A percentile compares a stretch with the other conserved stretches of the same genome.
Evolutionary conservation across 2,329 filamentous ascomycete species (phyloP).

Genomic region (Davidsoniella virescens): DNA sequence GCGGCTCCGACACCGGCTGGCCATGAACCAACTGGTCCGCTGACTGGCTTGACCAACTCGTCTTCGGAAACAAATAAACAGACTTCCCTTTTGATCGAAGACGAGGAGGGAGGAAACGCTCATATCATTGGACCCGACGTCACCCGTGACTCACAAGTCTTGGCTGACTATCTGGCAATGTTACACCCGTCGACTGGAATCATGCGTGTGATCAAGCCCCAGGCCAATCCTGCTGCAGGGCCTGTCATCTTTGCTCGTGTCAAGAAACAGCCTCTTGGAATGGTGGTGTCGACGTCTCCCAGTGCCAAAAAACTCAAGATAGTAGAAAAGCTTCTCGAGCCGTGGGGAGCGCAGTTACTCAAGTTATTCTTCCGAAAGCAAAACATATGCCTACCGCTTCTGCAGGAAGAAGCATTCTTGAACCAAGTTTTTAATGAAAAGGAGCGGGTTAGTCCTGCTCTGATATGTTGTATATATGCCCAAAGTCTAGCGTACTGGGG

Average conservation of each 20-base stretch:
- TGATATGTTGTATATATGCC: constrained; percentile 41
- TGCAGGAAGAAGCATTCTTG: constrained; percentile 38
- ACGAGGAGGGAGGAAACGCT: constrained; percentile 25
- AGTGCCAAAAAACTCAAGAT: constrained; percentile 34
- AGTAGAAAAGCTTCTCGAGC: constrained; percentile 42
- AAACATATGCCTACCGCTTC: constrained; percentile 44
- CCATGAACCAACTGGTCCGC: constrained; percentile 7
- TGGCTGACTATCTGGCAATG: constrained; percentile 39
- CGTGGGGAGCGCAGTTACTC: constrained; percentile 33
- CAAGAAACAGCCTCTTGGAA: constrained; percentile 28
- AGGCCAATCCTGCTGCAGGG: constrained; percentile 19
- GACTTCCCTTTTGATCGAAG: constrained; percentile 18
- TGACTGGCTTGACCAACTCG: constrained; percentile 3
- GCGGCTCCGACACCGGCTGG: constrained; percentile 5
- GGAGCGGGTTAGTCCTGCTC: constrained; percentile 35
- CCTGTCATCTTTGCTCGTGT: constrained; percentile 32
- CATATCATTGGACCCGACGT: constrained; percentile 44
- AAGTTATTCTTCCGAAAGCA: constrained; percentile 37
- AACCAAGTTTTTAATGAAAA: constrained; percentile 29
- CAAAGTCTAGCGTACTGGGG: constrained; percentile 43
- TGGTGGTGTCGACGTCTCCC: constrained; percentile 22
- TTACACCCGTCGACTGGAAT: constrained; percentile 17
- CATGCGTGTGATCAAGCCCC: constrained; percentile 20
- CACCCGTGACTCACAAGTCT: constrained; percentile 42
- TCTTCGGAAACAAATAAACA: constrained; percentile 8